These are phyloP conservation scores for Xylaria hypoxylon DNA, from an alignment of 2,329 filamentous ascomycete genomes.

Conservation along the genomic window DNA sequence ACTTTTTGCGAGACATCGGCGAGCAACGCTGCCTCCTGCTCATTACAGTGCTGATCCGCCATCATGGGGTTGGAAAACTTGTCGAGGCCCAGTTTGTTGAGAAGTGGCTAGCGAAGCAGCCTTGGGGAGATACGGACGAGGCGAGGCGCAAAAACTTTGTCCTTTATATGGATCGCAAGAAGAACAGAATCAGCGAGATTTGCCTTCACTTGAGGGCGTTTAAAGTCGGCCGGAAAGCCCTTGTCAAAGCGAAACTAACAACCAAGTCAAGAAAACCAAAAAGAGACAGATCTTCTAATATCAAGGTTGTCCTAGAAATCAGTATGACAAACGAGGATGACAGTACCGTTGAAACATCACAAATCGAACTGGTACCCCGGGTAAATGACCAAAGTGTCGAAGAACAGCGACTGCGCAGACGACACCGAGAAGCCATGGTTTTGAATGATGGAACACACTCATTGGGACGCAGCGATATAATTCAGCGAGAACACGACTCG, in stretches of 20 bases:
- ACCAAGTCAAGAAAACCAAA: conserved; percentile 49
- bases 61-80: conserved; percentile 67
- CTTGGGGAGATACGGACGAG: conserved; percentile 68
- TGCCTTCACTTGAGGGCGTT: conserved; percentile 62
- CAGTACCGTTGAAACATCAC: conserved; percentile 48
- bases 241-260: conserved; percentile 63
- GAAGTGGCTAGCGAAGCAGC: conserved; percentile 79
- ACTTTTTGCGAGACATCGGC: conserved; percentile 69
- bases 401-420: conserved; percentile 78
- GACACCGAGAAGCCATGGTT: conserved; percentile 89
- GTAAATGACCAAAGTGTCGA: conserved; percentile 67
- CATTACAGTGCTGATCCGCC: conserved; percentile 67
- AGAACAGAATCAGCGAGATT: conserved; percentile 66
- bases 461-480: conserved; percentile 80
- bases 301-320: conserved; percentile 54
- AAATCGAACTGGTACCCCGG: conserved; percentile 52
- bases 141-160: conserved; percentile 67
- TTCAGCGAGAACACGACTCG: conserved; percentile 69
- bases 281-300: conserved; percentile 47
- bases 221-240: conserved; percentile 62
- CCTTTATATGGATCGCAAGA: conserved; percentile 61
- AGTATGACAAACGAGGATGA: conserved; percentile 50
- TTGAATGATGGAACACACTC: conserved; percentile 86
- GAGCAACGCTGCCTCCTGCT: conserved; percentile 72
- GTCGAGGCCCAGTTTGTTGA: conserved; percentile 74